phyloP scores from a whole-genome alignment of 2,329 filamentous ascomycete species.

The Chaetoscypha palmicola region DNA sequence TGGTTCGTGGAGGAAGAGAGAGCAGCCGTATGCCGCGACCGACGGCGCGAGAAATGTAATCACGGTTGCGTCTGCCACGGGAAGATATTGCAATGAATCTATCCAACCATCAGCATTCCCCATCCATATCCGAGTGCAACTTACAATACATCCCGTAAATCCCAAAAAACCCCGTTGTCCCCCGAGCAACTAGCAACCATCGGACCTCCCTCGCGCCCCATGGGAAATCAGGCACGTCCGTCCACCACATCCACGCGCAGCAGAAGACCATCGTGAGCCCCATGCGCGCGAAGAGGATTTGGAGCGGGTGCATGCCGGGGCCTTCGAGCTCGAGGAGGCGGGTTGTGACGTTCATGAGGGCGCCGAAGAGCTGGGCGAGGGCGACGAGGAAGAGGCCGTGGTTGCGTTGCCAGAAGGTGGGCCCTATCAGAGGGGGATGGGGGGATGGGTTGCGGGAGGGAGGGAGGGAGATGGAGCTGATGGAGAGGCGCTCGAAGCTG shows the following conservation, averaged over 20 bases:
- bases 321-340: constrained; percentile 67
- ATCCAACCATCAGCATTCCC: neutral
- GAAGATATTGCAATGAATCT: constrained; percentile 68
- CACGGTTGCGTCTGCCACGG: constrained; percentile 80
- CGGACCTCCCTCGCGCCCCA: constrained; percentile 62
- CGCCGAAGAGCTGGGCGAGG: constrained; percentile 71
- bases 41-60: constrained; percentile 81
- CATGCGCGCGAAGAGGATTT: constrained; percentile 79
- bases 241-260: constrained; percentile 67
- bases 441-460: constrained; percentile 18
- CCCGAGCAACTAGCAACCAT: constrained; percentile 59
- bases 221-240: constrained; percentile 59
- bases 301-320: constrained; percentile 71
- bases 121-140: too few relatives aligned
- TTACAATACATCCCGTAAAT: constrained; percentile 55
- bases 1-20: constrained; percentile 64
- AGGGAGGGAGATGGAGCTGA: constrained; percentile 36
- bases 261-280: constrained; percentile 61
- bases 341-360: constrained; percentile 78
- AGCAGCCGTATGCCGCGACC: constrained; percentile 73
- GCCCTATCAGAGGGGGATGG: constrained; percentile 7
- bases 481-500: constrained; percentile 34
- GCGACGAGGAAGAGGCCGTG: constrained; percentile 69
- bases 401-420: constrained; percentile 54
- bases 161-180: constrained; percentile 66